Evolutionary conservation across 768 basidiomycete species (phyloP).

Genomic region (Podaxis carcinomalis): DNA sequence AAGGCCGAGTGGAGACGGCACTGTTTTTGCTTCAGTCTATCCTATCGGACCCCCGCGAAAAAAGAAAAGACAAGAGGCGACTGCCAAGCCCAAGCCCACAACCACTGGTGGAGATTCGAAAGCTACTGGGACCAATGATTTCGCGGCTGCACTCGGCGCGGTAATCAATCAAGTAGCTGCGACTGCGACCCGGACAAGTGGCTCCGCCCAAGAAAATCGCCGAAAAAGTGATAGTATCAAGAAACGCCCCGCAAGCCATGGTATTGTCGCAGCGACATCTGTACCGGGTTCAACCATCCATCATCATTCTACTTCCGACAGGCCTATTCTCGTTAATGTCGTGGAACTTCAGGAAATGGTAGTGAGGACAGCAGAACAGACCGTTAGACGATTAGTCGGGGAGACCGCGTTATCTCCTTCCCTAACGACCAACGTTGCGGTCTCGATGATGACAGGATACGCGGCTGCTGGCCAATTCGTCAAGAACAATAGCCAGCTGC

Average conservation of each 20-base stretch:
- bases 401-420: neutral
- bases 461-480: neutral
- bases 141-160: constrained; percentile 6
- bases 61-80: neutral
- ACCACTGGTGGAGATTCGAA: neutral
- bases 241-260: neutral
- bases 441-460: constrained; percentile 3
- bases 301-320: neutral
- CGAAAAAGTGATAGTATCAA: neutral
- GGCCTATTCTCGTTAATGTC: neutral
- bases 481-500: constrained; percentile 1
- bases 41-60: constrained; percentile 4
- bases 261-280: neutral
- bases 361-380: neutral
- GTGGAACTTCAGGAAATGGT: constrained; percentile 3
- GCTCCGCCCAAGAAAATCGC: neutral
- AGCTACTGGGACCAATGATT: neutral
- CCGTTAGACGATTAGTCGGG: neutral
- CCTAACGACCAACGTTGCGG: neutral
- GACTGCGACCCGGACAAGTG: neutral
- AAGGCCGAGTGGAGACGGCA: neutral
- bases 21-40: neutral
- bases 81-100: neutral
- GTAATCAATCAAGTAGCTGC: constrained; percentile 2
- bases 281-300: neutral